These are phyloP conservation scores for Strobilomyces dryophilus DNA, from an alignment of 768 basidiomycete species.

Conservation along the genomic window DNA sequence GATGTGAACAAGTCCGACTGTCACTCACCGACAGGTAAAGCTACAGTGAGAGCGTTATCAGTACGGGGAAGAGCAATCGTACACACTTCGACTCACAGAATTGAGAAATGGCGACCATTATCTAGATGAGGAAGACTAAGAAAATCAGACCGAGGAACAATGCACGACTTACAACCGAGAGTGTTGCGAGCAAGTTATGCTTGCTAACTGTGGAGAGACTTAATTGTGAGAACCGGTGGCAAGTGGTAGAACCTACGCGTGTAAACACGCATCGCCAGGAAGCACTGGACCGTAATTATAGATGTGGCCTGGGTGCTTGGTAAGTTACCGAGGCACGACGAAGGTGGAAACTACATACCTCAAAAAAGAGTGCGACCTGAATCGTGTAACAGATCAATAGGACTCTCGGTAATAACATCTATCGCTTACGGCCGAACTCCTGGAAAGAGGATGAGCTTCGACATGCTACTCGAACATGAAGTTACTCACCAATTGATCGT, in stretches of 20 bases:
- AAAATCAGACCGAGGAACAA: neutral
- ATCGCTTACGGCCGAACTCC: constrained; percentile 22
- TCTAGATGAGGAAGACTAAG: constrained; percentile 2
- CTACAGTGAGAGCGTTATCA: constrained; percentile 17
- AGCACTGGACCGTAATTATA: constrained; percentile 51
- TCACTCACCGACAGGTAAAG: constrained; percentile 31
- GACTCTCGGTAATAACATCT: neutral
- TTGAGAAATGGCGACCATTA: constrained; percentile 35
- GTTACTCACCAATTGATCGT: constrained; percentile 40
- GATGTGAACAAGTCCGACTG: neutral
- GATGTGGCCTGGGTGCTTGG: constrained; percentile 31
- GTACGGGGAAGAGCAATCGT: neutral
- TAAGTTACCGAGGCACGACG: neutral
- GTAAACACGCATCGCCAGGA: constrained; percentile 49
- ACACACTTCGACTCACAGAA: constrained; percentile 25
- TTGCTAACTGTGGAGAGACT: constrained; percentile 42
- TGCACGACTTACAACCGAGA: constrained; percentile 23
- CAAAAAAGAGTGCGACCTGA: constrained; percentile 45
- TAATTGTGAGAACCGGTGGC: neutral
- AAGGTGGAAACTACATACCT: neutral
- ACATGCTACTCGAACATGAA: neutral
- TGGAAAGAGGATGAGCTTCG: constrained; percentile 4
- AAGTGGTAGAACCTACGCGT: constrained; percentile 27
- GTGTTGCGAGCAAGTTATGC: constrained; percentile 35
- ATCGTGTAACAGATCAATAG: constrained; percentile 6